These are phyloP conservation scores for Prasinococcaceae sp. DNA, from an alignment of 139 green algal genomes.

Conservation along the genomic window DNA sequence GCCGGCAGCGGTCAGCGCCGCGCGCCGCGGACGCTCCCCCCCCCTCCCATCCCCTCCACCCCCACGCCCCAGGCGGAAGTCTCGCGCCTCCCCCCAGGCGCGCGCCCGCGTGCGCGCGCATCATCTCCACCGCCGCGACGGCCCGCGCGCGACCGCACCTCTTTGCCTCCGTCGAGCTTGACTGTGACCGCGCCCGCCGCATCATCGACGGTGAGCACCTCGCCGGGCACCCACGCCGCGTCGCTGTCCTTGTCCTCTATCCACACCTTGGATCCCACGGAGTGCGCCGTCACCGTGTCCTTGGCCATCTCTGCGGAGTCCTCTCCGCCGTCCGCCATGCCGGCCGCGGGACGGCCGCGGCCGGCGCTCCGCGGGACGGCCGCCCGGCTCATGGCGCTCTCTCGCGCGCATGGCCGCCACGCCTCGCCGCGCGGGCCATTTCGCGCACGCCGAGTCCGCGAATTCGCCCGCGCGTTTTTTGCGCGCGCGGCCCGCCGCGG, in stretches of 20 bases:
- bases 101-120: neutral
- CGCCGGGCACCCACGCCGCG: neutral
- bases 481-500: too few relatives aligned
- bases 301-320: neutral
- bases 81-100: neutral
- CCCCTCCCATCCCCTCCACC: neutral
- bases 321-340: neutral
- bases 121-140: neutral
- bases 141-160: neutral
- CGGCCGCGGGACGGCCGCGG: neutral
- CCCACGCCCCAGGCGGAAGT: neutral
- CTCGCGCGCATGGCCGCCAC: neutral
- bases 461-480: neutral
- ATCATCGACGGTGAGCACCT: slow-evolving; percentile 4
- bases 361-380: neutral
- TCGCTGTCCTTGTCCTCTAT: slow-evolving; percentile 2
- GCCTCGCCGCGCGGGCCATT: neutral
- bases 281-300: neutral
- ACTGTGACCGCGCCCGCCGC: slow-evolving; percentile 1
- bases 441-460: neutral
- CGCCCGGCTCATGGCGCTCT: slow-evolving; percentile 1
- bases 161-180: neutral
- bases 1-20: neutral
- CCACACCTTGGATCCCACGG: slow-evolving; percentile 8
- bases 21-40: neutral